phyloP scores from a whole-genome alignment of 257 asterid species.

The Pogostemon cablin region DNA sequence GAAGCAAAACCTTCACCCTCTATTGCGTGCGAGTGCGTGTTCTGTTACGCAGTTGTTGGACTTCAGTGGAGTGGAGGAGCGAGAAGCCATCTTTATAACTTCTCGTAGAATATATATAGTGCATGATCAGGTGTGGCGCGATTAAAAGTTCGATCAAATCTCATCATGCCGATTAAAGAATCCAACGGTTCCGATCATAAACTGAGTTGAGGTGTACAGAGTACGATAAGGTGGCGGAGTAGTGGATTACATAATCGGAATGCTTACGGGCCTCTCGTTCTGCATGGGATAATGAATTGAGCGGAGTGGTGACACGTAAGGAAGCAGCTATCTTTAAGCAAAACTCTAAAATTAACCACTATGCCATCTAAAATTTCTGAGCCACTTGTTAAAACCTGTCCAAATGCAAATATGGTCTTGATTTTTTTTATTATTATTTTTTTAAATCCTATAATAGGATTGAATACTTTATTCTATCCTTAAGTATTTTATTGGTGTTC shows the following conservation, averaged over 20 bases:
- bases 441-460: too few relatives aligned
- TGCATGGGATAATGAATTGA: slow-evolving; percentile 20
- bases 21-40: neutral
- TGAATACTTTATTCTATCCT: too few relatives aligned
- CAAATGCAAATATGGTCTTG: too few relatives aligned
- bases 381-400: neutral
- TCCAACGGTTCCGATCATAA: neutral
- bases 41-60: neutral
- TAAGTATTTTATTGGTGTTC: too few relatives aligned
- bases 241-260: neutral
- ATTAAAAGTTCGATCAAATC: neutral
- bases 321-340: slow-evolving; percentile 4
- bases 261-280: slow-evolving; percentile 26
- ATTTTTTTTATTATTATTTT: too few relatives aligned
- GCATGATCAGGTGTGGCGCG: slow-evolving; percentile 32
- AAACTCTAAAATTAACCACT: neutral
- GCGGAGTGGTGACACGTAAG: slow-evolving; percentile 20
- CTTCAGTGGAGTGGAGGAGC: neutral
- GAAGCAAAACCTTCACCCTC: slow-evolving; percentile 15
- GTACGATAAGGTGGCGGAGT: neutral
- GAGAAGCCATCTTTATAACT: neutral
- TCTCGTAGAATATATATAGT: neutral
- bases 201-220: neutral
- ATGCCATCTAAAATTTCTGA: neutral
- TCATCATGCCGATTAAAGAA: neutral